Conservation (phyloP, 2,329 filamentous ascomycete genomes). For the Truncatella angustata region DNA sequence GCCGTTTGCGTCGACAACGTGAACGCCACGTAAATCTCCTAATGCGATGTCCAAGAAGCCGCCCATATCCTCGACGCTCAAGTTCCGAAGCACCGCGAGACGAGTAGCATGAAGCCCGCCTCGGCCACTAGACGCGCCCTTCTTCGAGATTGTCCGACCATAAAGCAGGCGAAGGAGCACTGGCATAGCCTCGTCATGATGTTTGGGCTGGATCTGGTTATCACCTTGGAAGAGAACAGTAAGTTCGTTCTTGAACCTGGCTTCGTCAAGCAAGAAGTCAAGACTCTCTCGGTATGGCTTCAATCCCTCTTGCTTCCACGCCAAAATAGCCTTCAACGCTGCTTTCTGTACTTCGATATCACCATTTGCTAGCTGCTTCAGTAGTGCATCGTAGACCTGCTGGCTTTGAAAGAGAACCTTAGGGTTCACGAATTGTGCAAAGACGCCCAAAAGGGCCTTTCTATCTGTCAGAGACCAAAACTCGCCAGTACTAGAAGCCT, state of each 20-base stretch:
- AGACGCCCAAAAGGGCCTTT: slow-evolving; percentile 76
- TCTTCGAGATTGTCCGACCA: slow-evolving; percentile 81
- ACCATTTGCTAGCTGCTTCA: slow-evolving; percentile 79
- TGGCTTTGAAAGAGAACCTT: slow-evolving; percentile 75
- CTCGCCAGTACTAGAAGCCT: slow-evolving; percentile 20
- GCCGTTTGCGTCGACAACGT: slow-evolving; percentile 55
- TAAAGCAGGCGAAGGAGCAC: slow-evolving; percentile 85
- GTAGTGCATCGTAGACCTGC: slow-evolving; percentile 72
- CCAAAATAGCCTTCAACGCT: slow-evolving; percentile 78
- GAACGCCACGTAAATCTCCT: slow-evolving; percentile 63
- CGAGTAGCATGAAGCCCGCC: slow-evolving; percentile 80
- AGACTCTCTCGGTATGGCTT: slow-evolving; percentile 81
- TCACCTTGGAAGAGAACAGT: slow-evolving; percentile 80
- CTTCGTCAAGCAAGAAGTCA: slow-evolving; percentile 83
- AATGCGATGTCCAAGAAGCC: slow-evolving; percentile 81
- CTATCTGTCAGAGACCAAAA: slow-evolving; percentile 77
- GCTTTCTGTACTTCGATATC: slow-evolving; percentile 87
- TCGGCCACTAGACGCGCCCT: slow-evolving; percentile 72
- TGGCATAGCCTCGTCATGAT: slow-evolving; percentile 75
- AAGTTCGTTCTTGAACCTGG: slow-evolving; percentile 90
- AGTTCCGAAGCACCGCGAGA: slow-evolving; percentile 75
- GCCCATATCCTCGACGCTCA: slow-evolving; percentile 72
- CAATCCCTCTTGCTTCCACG: slow-evolving; percentile 82
- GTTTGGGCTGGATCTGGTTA: slow-evolving; percentile 68
- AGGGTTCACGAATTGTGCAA: slow-evolving; percentile 84